Conservation (phyloP, 2,329 filamentous ascomycete genomes). For the Pseudogymnoascus sp. region DNA sequence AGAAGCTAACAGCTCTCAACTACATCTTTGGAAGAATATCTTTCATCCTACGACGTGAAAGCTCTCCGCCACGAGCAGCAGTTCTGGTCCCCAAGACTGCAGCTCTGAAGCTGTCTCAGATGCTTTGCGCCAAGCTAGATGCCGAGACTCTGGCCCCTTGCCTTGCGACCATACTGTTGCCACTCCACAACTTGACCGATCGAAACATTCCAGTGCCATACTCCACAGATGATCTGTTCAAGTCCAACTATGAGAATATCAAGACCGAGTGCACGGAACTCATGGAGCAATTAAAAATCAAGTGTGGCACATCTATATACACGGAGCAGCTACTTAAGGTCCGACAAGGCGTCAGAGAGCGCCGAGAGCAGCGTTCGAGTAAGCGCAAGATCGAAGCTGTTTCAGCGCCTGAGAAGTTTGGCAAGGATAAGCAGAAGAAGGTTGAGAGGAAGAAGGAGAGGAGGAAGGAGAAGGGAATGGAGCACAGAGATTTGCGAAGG, state of each 20-base stretch:
- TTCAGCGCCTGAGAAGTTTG: conserved; percentile 70
- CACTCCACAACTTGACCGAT: conserved; percentile 80
- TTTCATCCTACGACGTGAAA: conserved; percentile 71
- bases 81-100: conserved; percentile 69
- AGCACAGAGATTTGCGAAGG: conserved; percentile 61
- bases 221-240: conserved; percentile 65
- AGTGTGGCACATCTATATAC: conserved; percentile 74
- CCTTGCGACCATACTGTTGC: conserved; percentile 58
- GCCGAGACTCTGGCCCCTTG: conserved; percentile 52
- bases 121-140: conserved; percentile 58
- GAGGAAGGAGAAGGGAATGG: conserved; percentile 69
- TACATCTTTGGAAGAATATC: conserved; percentile 77
- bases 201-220: conserved; percentile 65
- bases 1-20: conserved; percentile 51
- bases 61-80: conserved; percentile 52
- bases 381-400: conserved; percentile 91
- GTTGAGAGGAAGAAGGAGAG: conserved; percentile 77
- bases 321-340: conserved; percentile 68
- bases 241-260: conserved; percentile 62
- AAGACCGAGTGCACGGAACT: conserved; percentile 68
- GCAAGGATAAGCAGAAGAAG: conserved; percentile 73
- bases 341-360: conserved; percentile 63
- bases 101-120: conserved; percentile 67
- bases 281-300: conserved; percentile 77
- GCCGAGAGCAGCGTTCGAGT: conserved; percentile 65